Base-by-base conservation (phyloP, 225 moss, liverwort and hornwort species). In the Sphagnum tenellum region DNA sequence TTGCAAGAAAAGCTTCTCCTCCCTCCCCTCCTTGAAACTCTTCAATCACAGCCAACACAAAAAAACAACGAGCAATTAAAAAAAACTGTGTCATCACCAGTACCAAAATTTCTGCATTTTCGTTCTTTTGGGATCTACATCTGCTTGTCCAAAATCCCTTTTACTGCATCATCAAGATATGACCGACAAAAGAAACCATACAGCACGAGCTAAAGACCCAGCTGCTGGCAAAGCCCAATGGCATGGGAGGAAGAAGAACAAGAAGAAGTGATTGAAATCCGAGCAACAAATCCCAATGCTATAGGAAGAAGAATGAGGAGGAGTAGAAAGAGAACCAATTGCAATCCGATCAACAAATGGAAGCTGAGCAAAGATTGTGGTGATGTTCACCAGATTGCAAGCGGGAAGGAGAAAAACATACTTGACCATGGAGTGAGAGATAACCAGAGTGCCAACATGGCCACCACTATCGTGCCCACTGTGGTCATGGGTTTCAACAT, bases 381-480 rank as follows among this genome's bases (percentile, higher is more conserved):
- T 29, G 29, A 29, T 29, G 29, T 29, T 29, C 56, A 56, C 5
- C 56, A 56, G 56, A 56, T 11, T 13, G 56, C 13, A 56, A 5
- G 46, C 44, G 46, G 46, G 10, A 9, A 4, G 5, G 2, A 57
- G 57, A 57, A 14, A 4, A n/a, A 74, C 64, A 7, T 66, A 84
- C 83, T 68, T 75, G 80, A 73, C 83, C 83, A 80, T 5, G 63
- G 73, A 7, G 71, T 68, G 64, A 55, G 77, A 65, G 72, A 72
- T 59, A 74, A 54, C 79, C 72, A 74, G 45, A 66, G 74, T 44
- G 83, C 70, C 6, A 83, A 47, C 54, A 74, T 9, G 65, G 74
- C 83, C 65, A 74, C 70, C 9, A 65, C 44, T 60, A 72, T 60
- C 60, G 69, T 59, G 62, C 58, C 61, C 64, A 70, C 67, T 50